Conservation (phyloP, 192 early-diverging fungal species). For the Cetraspora pellucida region DNA sequence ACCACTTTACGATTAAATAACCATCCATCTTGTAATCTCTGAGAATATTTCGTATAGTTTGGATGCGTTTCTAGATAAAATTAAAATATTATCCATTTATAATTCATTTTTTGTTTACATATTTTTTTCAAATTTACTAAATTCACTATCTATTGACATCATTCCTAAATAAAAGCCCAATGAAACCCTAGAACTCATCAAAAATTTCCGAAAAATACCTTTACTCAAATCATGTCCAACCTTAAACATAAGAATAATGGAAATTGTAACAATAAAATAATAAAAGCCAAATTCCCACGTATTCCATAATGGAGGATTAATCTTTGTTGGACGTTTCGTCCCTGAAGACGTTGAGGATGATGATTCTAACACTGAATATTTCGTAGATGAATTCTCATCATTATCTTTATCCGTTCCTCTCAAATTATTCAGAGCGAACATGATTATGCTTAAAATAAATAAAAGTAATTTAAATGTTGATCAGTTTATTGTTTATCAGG, state of each 20-base stretch:
- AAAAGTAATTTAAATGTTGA: no score
- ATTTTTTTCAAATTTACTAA: constrained; percentile 39
- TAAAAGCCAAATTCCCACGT: constrained; percentile 79
- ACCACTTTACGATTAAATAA: constrained; percentile 66
- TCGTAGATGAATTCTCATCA: not conserved
- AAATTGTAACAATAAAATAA: constrained; percentile 60
- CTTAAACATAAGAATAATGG: constrained; percentile 68
- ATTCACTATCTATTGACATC: not conserved
- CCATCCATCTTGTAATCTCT: constrained; percentile 66
- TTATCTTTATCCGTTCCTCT: no score
- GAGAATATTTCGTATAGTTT: constrained; percentile 49
- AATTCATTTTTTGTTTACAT: constrained; percentile 37
- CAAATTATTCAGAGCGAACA: no score
- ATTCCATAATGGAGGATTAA: constrained; percentile 58
- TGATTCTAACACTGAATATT: not conserved
- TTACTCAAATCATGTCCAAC: constrained; percentile 56
- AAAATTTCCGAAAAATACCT: constrained; percentile 40
- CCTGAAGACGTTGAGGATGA: not conserved
- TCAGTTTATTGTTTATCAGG: no score
- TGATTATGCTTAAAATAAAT: no score
- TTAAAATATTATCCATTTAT: not conserved
- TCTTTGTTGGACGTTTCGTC: not conserved
- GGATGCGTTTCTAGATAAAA: constrained; percentile 41
- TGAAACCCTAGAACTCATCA: not conserved
- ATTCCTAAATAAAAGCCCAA: not conserved